phyloP scores from a whole-genome alignment of 768 basidiomycete species.

The Kockovaella imperatae region DNA sequence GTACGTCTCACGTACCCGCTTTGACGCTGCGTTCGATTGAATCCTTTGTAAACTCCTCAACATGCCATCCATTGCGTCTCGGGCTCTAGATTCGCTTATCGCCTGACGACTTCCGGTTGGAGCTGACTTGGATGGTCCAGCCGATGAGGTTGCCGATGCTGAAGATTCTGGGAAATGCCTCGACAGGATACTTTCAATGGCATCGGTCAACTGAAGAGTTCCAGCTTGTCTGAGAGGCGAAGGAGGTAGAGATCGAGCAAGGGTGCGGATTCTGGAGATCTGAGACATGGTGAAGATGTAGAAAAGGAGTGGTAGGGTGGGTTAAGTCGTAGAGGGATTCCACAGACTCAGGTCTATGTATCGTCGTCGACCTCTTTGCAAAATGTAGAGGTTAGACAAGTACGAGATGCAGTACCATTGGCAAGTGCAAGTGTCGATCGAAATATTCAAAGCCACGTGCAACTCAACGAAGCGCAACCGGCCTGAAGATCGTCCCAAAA shows the following conservation, averaged over 20 bases:
- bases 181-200: slow-evolving; percentile 29
- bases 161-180: slow-evolving; percentile 5
- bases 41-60: slow-evolving; percentile 10
- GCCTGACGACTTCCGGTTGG: too few relatives aligned
- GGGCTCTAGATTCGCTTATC: too few relatives aligned
- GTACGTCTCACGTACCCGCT: not conserved
- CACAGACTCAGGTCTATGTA: too few relatives aligned
- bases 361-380: too few relatives aligned
- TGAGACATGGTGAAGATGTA: slow-evolving; percentile 19
- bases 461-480: too few relatives aligned
- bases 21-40: slow-evolving; percentile 1
- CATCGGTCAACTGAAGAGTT: slow-evolving; percentile 32
- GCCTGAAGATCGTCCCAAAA: too few relatives aligned
- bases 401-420: too few relatives aligned
- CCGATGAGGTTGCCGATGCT: not conserved
- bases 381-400: too few relatives aligned
- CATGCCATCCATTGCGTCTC: slow-evolving; percentile 14
- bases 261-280: slow-evolving; percentile 22
- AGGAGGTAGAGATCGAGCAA: slow-evolving; percentile 33
- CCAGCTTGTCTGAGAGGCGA: slow-evolving; percentile 29
- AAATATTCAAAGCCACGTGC: too few relatives aligned
- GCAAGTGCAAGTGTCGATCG: too few relatives aligned
- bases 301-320: too few relatives aligned
- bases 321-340: too few relatives aligned
- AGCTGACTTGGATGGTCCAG: not conserved